A percentile compares a stretch with the other conserved stretches of the same genome.
phyloP scores from a whole-genome alignment of 306 rosid species.

The Dalbergia cultrata region DNA sequence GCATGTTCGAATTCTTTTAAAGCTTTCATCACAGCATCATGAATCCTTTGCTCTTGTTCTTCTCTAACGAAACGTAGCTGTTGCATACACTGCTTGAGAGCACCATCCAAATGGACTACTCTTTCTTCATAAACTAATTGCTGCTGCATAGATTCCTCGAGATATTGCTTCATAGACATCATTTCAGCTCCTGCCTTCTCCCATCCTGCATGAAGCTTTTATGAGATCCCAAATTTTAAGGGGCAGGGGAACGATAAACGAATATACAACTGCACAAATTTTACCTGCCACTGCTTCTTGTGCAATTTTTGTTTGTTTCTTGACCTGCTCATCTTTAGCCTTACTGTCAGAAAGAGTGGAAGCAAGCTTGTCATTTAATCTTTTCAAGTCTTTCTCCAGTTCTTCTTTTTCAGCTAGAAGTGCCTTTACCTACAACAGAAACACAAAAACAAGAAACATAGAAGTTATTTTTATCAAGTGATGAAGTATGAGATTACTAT shows the following conservation, averaged over 20 bases:
- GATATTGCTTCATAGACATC: conserved; percentile 62
- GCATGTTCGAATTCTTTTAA: conserved; percentile 71
- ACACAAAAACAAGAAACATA: conserved; percentile 17
- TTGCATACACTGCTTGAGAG: conserved; percentile 86
- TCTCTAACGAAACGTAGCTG: conserved; percentile 79
- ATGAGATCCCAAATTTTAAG: conserved; percentile 21
- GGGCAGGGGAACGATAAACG: neutral
- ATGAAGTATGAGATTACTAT: neutral
- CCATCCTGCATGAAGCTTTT: conserved; percentile 69
- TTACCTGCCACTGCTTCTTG: conserved; percentile 86
- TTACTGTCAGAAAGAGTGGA: conserved; percentile 66
- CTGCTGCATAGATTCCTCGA: conserved; percentile 65
- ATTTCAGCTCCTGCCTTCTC: conserved; percentile 78
- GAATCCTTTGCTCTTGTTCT: conserved; percentile 80
- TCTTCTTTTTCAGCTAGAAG: conserved; percentile 71
- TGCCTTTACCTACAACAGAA: conserved; percentile 54
- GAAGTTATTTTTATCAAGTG: conserved; percentile 1
- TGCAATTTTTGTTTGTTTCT: conserved; percentile 73
- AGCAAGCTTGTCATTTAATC: conserved; percentile 73
- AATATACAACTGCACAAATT: neutral
- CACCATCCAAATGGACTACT: conserved; percentile 68
- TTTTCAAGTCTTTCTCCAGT: conserved; percentile 71
- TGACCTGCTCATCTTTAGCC: conserved; percentile 80
- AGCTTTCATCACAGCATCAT: conserved; percentile 73
- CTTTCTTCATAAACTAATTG: conserved; percentile 71